phyloP scores from a whole-genome alignment of 768 basidiomycete genomes.

The Termitomyces eurrhizus region DNA sequence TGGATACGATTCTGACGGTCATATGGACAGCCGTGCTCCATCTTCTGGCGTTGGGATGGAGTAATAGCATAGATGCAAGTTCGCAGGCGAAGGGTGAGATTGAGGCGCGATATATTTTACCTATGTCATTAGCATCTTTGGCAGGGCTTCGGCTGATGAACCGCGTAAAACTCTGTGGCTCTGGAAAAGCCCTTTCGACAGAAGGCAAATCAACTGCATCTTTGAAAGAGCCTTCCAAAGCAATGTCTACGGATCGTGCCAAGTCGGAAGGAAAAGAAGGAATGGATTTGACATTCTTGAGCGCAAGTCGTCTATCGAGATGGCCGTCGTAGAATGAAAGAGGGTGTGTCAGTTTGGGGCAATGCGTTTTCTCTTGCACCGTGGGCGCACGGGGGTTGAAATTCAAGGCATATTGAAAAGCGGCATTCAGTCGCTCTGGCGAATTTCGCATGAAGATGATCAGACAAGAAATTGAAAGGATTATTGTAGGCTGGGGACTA shows the following conservation, averaged over 20 bases:
- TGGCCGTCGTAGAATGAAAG: conserved; percentile 9
- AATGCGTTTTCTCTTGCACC: background rate
- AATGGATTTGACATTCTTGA: background rate
- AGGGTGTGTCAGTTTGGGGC: background rate
- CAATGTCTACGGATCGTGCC: background rate
- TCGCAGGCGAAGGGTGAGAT: background rate
- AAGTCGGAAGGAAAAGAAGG: background rate
- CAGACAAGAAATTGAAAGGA: no score
- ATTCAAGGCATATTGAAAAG: background rate
- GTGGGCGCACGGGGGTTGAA: background rate
- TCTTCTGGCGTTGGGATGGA: background rate
- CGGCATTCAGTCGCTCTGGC: background rate
- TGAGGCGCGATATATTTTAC: background rate
- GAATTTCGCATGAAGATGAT: background rate
- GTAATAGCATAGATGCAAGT: conserved; percentile 5
- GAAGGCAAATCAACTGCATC: background rate
- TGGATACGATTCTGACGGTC: background rate
- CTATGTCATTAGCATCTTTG: background rate
- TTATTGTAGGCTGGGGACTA: no score
- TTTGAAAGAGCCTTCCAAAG: background rate
- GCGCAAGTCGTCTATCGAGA: conserved; percentile 5
- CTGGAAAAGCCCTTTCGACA: background rate
- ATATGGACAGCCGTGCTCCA: background rate
- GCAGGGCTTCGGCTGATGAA: background rate
- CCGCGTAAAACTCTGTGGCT: background rate